Percentiles rank a stretch among this genome's conserved stretches.
phyloP scores from a whole-genome alignment of 2,329 filamentous ascomycete genomes.

The Colletotrichum echinochloae region DNA sequence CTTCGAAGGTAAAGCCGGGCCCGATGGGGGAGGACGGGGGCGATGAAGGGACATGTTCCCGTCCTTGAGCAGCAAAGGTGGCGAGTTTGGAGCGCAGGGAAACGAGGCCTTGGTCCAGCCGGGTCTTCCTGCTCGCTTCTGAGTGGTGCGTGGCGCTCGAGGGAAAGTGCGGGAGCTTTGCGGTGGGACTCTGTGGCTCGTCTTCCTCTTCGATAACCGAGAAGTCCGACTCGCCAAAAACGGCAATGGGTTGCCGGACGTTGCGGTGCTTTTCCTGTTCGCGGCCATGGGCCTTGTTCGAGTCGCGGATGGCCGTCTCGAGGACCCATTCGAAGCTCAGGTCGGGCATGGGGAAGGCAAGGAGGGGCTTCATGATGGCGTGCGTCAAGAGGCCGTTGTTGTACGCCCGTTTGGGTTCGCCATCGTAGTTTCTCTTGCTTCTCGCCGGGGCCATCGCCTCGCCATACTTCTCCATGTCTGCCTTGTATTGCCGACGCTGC shows the following conservation, averaged over 20 bases:
- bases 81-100: slow-evolving; percentile 19
- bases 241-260: slow-evolving; percentile 29
- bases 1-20: slow-evolving; percentile 27
- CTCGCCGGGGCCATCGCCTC: not conserved
- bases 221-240: slow-evolving; percentile 31
- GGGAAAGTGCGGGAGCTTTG: slow-evolving; percentile 31
- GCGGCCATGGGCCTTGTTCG: slow-evolving; percentile 23
- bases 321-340: slow-evolving; percentile 35
- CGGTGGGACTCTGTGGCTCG: slow-evolving; percentile 33
- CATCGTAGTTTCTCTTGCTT: slow-evolving; percentile 28
- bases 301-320: slow-evolving; percentile 23
- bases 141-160: slow-evolving; percentile 38
- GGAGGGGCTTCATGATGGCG: slow-evolving; percentile 27
- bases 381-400: slow-evolving; percentile 33
- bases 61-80: not conserved
- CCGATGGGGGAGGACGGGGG: slow-evolving; percentile 25
- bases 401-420: slow-evolving; percentile 28
- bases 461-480: slow-evolving; percentile 29
- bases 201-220: slow-evolving; percentile 36
- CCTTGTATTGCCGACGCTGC: slow-evolving; percentile 15
- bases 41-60: not conserved
- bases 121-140: slow-evolving; percentile 19
- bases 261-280: slow-evolving; percentile 13
- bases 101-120: slow-evolving; percentile 16
- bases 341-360: slow-evolving; percentile 31